Percentiles rank a stretch among this genome's conserved stretches.
phyloP scores from a whole-genome alignment of 805 yeast genomes.

The Kazachstania taianensis region DNA sequence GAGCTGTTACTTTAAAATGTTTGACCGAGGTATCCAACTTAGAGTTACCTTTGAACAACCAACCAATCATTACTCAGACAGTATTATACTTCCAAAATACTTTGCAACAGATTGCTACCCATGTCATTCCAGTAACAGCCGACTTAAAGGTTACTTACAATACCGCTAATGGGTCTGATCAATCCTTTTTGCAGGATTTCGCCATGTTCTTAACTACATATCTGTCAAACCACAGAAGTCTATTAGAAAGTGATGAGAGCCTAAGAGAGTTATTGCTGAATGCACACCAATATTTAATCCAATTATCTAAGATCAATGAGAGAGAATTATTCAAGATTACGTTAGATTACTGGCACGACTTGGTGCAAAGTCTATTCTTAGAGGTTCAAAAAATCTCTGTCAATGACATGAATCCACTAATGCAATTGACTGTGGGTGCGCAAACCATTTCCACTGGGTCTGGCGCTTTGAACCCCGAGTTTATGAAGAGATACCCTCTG shows the following conservation, averaged over 20 bases:
- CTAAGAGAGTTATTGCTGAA: constrained; percentile 51
- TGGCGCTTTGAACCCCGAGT: constrained; percentile 81
- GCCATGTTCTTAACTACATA: constrained; percentile 88
- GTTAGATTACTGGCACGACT: constrained; percentile 85
- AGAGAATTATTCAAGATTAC: constrained; percentile 93
- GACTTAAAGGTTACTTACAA: constrained; percentile 66
- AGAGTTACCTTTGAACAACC: constrained; percentile 42
- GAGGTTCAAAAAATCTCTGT: constrained; percentile 79
- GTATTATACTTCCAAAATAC: constrained; percentile 61
- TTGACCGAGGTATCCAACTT: constrained; percentile 81
- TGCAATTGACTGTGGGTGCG: constrained; percentile 48
- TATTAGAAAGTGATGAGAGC: constrained; percentile 48
- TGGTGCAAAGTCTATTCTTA: constrained; percentile 71
- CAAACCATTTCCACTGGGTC: constrained; percentile 37
- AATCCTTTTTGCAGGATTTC: constrained; percentile 88
- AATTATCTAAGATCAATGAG: constrained; percentile 84
- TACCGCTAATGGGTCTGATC: constrained; percentile 71
- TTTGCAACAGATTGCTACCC: constrained; percentile 53
- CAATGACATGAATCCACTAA: constrained; percentile 60
- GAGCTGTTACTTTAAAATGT: constrained; percentile 83
- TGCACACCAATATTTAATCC: constrained; percentile 73
- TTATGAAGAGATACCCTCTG: constrained; percentile 67
- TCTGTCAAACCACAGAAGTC: constrained; percentile 57
- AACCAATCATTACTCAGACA: constrained; percentile 37
- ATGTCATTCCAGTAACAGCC: constrained; percentile 60